Evolutionary conservation across 2,329 filamentous ascomycete species (phyloP), one percentile per base, ranked within the genome.

Genomic region (Hypoxylon sp.): DNA sequence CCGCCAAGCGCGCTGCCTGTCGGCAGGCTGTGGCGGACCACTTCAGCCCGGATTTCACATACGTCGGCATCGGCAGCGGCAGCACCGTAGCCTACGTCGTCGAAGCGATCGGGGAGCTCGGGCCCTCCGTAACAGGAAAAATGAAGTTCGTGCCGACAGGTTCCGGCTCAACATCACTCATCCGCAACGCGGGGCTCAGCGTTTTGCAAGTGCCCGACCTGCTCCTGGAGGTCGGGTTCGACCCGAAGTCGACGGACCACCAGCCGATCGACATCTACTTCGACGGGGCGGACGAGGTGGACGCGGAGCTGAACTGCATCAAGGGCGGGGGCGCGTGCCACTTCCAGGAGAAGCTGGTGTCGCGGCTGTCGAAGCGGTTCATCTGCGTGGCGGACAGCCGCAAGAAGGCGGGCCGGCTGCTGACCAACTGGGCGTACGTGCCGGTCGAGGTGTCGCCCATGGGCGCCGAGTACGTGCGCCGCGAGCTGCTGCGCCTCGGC

Each of bases 301-400:
- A 99, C 78, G 90, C 93, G 51, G 92, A 97, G 57, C 83, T 99
- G 67, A 99, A 98, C 81, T 93, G 95, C 78, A 98, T 99, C 84
- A 98, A 98, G 84, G 96, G 96, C 60, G 96, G 96, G 54, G 96
- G 96, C 65, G 96, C 94, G n/a, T 99, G 96, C 81, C 83, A 98
- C 62, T 97, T 97, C 83, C 96, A 98, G 81, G 96, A 99, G 83
- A 99, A 99, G 84, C 86, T 99, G 37, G 94, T 99, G 3, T 94
- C 94, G 4, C 89, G 93, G 67, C 88, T 92, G 54, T 91, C 93
- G 2, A 92, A 89, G 80, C 92, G 93, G 78, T 97, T 98, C 76
- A 86, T 98, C 69, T 95, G 93, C 75, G 93, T 97, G 64, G 93
- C 93, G 62, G 96, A 99, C 81, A 97, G 94, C 79, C 90, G 96